Percentiles rank a stretch among this genome's conserved stretches.
Conservation (phyloP, 345 rosid species). For the Dipteronia dyeriana region DNA sequence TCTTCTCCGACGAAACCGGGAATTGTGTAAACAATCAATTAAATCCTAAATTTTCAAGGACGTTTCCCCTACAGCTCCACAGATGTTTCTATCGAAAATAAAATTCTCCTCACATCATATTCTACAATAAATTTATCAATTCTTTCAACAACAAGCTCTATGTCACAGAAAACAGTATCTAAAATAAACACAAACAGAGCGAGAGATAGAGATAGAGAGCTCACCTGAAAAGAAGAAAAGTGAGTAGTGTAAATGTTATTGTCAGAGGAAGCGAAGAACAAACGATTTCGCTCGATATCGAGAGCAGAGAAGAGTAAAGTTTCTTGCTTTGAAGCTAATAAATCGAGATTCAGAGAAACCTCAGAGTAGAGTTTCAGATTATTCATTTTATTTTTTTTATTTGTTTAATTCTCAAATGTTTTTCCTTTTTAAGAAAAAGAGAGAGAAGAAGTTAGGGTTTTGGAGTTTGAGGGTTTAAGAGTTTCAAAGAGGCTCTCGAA, state of each 20-base stretch:
- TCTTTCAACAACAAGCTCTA: background rate
- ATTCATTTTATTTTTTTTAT: conserved; percentile 46
- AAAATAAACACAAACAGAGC: background rate
- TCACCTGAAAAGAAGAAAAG: conserved; percentile 68
- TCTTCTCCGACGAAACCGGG: background rate
- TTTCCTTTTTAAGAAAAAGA: background rate
- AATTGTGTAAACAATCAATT: background rate
- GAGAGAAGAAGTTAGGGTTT: conserved; percentile 11
- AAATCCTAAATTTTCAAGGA: background rate
- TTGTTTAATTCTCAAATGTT: conserved; percentile 9
- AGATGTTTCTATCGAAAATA: background rate
- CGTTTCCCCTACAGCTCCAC: background rate
- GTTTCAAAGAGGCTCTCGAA: background rate
- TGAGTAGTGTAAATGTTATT: conserved; percentile 58
- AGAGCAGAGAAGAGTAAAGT: conserved; percentile 57
- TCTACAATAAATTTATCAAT: background rate
- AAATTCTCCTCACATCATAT: background rate
- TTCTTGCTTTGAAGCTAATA: conserved; percentile 54
- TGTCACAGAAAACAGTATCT: background rate
- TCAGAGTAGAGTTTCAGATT: conserved; percentile 73
- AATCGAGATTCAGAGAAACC: conserved; percentile 52
- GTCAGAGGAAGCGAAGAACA: conserved; percentile 76
- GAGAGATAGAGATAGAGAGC: background rate
- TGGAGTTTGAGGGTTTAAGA: conserved; percentile 17
- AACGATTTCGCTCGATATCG: conserved; percentile 80